Evolutionary conservation across 768 basidiomycete genomes (phyloP).

Genomic region (Phaeotremella skinneri): DNA sequence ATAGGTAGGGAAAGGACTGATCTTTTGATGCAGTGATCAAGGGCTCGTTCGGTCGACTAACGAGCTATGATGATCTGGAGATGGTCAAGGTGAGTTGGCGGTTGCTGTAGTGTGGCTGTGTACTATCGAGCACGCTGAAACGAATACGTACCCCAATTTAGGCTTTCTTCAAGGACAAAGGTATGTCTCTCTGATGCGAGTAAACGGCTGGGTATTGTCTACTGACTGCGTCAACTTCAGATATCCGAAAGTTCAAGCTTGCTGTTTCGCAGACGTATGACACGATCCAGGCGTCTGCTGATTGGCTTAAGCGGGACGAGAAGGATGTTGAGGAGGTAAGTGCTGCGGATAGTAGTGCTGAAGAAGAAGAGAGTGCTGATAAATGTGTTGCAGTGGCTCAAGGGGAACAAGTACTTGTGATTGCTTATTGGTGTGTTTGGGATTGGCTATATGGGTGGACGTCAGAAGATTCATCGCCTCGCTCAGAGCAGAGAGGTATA

Average conservation of each 20-base stretch:
- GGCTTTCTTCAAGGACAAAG: slow-evolving; percentile 72
- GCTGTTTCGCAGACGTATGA: slow-evolving; percentile 50
- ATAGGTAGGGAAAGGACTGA: slow-evolving; percentile 2
- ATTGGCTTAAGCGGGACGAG: slow-evolving; percentile 49
- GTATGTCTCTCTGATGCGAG: slow-evolving; percentile 27
- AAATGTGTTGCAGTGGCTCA: slow-evolving; percentile 43
- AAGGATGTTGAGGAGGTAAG: slow-evolving; percentile 49
- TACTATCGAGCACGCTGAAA: not conserved
- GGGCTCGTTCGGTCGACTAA: slow-evolving; percentile 57
- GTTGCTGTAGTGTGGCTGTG: not conserved
- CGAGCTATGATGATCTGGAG: slow-evolving; percentile 67
- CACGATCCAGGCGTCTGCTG: slow-evolving; percentile 46
- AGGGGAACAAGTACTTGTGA: slow-evolving; percentile 49
- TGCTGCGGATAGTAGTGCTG: slow-evolving; percentile 3
- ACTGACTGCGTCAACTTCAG: not conserved
- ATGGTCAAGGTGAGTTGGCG: slow-evolving; percentile 34
- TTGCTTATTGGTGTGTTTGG: too few species aligned
- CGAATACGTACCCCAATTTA: slow-evolving; percentile 51
- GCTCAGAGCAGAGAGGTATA: too few species aligned
- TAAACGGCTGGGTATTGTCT: not conserved
- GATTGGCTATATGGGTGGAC: too few species aligned
- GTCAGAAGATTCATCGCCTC: too few species aligned
- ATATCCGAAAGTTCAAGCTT: slow-evolving; percentile 45
- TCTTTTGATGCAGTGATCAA: slow-evolving; percentile 41
- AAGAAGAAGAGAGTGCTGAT: not conserved